Percentiles rank a stretch among this genome's conserved stretches.
phyloP scores from a whole-genome alignment of 2,329 filamentous ascomycete genomes.

The Cercospora sp. region DNA sequence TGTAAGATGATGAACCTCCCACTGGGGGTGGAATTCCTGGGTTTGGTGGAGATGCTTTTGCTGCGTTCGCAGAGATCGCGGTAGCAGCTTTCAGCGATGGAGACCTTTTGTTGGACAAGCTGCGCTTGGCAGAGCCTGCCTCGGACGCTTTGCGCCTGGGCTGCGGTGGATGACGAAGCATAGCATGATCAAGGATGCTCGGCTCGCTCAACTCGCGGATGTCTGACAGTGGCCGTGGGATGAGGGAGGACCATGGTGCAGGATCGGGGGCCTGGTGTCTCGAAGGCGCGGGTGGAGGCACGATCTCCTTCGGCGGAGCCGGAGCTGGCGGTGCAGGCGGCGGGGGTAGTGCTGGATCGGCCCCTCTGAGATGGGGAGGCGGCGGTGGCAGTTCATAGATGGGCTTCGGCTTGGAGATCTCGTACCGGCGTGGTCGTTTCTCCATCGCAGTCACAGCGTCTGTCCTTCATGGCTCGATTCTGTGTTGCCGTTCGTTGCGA shows the following conservation, averaged over 20 bases:
- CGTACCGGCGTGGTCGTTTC: constrained; percentile 23
- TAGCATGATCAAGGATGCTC: constrained; percentile 40
- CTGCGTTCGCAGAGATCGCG: neutral
- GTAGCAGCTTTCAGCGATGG: constrained; percentile 26
- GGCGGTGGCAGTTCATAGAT: constrained; percentile 21
- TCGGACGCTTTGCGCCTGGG: constrained; percentile 33
- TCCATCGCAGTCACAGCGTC: constrained; percentile 15
- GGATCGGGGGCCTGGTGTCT: constrained; percentile 11
- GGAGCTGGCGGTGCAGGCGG: constrained; percentile 18
- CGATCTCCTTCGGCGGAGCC: neutral
- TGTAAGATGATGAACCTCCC: constrained; percentile 36
- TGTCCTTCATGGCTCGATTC: neutral
- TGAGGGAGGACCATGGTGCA: constrained; percentile 33
- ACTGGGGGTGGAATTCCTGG: constrained; percentile 11
- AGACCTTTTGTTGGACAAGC: constrained; percentile 27
- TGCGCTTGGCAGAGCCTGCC: constrained; percentile 32
- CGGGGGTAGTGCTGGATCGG: constrained; percentile 12
- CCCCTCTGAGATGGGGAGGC: neutral
- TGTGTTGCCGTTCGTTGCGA: neutral
- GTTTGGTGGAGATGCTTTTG: neutral
- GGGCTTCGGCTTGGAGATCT: constrained; percentile 28
- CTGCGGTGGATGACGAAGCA: constrained; percentile 12
- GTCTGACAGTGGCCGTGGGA: constrained; percentile 49
- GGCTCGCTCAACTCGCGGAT: constrained; percentile 54
- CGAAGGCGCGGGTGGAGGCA: constrained; percentile 1